A percentile compares a stretch with the other conserved stretches of the same genome.
Evolutionary conservation across 495 filamentous ascomycete species (phyloP).

Genomic region (Tuber microsphaerosporum): DNA sequence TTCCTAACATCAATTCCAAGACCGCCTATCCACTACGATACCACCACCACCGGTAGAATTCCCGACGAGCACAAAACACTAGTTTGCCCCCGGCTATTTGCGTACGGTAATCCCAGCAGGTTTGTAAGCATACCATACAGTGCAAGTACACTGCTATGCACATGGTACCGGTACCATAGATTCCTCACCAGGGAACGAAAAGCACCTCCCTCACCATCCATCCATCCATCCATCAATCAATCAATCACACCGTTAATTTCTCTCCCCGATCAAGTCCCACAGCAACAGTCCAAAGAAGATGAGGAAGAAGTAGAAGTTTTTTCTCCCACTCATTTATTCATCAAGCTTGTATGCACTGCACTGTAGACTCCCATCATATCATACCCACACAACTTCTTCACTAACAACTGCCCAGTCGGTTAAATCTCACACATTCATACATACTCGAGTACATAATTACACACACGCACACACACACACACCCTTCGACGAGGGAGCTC

Average conservation of each 20-base stretch:
- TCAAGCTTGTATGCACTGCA: neutral
- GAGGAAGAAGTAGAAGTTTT: neutral
- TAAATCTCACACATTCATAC: neutral
- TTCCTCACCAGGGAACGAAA: no score
- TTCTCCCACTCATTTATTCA: neutral
- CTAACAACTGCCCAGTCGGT: neutral
- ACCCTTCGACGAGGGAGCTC: neutral
- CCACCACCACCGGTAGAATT: neutral
- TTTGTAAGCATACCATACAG: no score
- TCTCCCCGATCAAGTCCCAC: no score
- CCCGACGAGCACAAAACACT: neutral
- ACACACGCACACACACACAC: neutral
- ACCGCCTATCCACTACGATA: neutral
- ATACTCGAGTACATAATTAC: no score
- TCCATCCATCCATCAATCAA: neutral
- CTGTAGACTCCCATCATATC: no score
- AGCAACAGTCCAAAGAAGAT: neutral
- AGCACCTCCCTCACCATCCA: no score
- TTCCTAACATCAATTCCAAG: neutral
- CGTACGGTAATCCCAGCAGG: no score
- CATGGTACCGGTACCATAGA: no score
- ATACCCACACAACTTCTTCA: neutral
- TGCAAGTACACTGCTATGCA: neutral
- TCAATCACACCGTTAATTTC: neutral
- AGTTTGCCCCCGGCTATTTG: no score